Conservation (phyloP, 1,284 basidiomycete species). For the Mycosarcoma maydis region DNA sequence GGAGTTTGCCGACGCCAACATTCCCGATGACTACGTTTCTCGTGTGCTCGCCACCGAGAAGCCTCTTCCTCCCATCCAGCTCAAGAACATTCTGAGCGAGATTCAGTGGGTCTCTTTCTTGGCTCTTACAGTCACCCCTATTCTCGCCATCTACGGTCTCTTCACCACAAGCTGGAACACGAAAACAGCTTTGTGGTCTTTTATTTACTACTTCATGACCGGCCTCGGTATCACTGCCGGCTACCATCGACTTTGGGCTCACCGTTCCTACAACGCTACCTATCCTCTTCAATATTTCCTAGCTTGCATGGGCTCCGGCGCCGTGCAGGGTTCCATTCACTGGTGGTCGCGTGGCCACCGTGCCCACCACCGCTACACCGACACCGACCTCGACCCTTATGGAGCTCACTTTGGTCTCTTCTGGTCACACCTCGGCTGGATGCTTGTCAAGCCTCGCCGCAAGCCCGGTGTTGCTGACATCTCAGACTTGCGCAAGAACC, state of each 20-base stretch:
- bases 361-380: slow-evolving; percentile 67
- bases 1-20: slow-evolving; percentile 56
- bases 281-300: slow-evolving; percentile 59
- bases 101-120: slow-evolving; percentile 66
- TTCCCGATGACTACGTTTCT: slow-evolving; percentile 62
- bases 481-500: slow-evolving; percentile 63
- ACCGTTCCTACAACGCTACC: slow-evolving; percentile 62
- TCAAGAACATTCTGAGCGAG: slow-evolving; percentile 62
- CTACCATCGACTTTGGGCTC: slow-evolving; percentile 66
- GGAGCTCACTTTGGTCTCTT: slow-evolving; percentile 65
- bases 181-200: slow-evolving; percentile 52
- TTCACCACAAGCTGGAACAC: slow-evolving; percentile 53
- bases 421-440: slow-evolving; percentile 67
- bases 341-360: slow-evolving; percentile 67
- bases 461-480: slow-evolving; percentile 66
- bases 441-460: slow-evolving; percentile 65
- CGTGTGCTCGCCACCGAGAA: slow-evolving; percentile 53
- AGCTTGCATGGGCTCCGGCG: slow-evolving; percentile 63
- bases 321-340: slow-evolving; percentile 65
- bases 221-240: slow-evolving; percentile 65
- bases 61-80: slow-evolving; percentile 58
- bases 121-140: slow-evolving; percentile 57
- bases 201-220: slow-evolving; percentile 64
- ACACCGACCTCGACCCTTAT: slow-evolving; percentile 67
- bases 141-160: slow-evolving; percentile 60